Base-by-base conservation (phyloP, 2,329 filamentous ascomycete genomes). In the Penicillium sp. region DNA sequence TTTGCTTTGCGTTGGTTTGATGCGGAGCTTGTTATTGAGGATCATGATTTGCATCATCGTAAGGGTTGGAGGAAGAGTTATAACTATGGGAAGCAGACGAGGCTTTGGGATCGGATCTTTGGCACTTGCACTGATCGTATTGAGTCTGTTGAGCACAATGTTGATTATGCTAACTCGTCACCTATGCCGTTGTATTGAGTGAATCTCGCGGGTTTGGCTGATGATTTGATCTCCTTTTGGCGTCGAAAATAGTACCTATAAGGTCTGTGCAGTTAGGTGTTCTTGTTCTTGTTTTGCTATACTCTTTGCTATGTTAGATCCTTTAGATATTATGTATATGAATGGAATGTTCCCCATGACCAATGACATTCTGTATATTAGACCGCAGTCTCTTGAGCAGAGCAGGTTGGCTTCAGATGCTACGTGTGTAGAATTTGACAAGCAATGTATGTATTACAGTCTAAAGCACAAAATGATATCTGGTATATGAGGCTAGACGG, bases 61-160 rank as follows among this genome's bases (percentile, higher is more conserved):
- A 65, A 65, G 56, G 64, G 64, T 2, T 65, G 63, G 64, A 65
- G 61, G 56, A 64, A 64, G 56, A 65, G 61, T 37, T 55, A 65
- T 42, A 66, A 66, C 29, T 66, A 66, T 40, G 64, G 64, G 29
- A 66, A 66, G 50, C 63, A 66, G 55, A 66, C 64, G 8, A 57
- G 64, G 39, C 57, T 66, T 31, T 66, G 64, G 63, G 64, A 66
- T 45, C 60, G 63, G 8, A 50, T 66, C 5, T 66, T 66, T 41
- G 63, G 62, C 6, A 66, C 64, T 10, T 66, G 60, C 52, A 56
- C 55, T 51, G 63, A 65, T 47, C 62, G 64, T 1, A 57, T 65
- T 27, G 64, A 66, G 55, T 63, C 59, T 12, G 56, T 61, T 32
- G 40, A 46, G 18, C 25, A 55, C 2, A 66, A 66, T 55, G 37